Evolutionary conservation across 257 asterid species (phyloP), one percentile per base, ranked within the genome.

Genomic region (Haberlea rhodopensis): DNA sequence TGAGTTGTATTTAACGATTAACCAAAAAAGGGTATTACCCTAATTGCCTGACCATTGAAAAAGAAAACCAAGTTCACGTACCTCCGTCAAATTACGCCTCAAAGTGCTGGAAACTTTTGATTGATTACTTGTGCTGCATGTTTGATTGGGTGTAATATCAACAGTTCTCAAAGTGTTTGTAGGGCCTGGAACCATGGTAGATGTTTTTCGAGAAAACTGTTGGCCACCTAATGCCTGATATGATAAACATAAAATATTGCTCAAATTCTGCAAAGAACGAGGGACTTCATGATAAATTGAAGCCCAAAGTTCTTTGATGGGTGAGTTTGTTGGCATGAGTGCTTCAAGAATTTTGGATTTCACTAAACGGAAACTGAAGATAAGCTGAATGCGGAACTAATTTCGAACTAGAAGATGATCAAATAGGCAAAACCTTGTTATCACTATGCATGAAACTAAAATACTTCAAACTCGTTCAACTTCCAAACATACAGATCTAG

Each of bases 11-110:
- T 48, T 25, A 9, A 46, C 46, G 48, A 48, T 20, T 11, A 57
- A 61, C 25, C 27, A 37, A 40, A 32, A 29, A 31, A 7, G 18
- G 3, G 13, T 4, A 51, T 9, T 56, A 37, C 26, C 5, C 27
- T n/a, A n/a, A n/a, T n/a, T n/a, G n/a, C n/a, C n/a, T 10, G 53
- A 62, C 57, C 20, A 27, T 29, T 4, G 8, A 15, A 20, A 2
- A 53, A 21, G 26, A 37, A 46, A 26, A 29, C 37, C 46, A 8
- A 16, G 32, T 8, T 45, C 21, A 43, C 9, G 34, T 65, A 72
- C 88, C 88, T 82, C 81, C 1, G 78, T 69, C 73, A 73, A 70
- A 67, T 65, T 72, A 26, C 46, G 75, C 72, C 77, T 71, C 1
- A 77, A 74, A 60, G 63, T 82, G 74, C 69, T 49, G 51, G 81